Conservation (phyloP, 1,139 yeast species). For the Tardiomyces digboiensis region DNA sequence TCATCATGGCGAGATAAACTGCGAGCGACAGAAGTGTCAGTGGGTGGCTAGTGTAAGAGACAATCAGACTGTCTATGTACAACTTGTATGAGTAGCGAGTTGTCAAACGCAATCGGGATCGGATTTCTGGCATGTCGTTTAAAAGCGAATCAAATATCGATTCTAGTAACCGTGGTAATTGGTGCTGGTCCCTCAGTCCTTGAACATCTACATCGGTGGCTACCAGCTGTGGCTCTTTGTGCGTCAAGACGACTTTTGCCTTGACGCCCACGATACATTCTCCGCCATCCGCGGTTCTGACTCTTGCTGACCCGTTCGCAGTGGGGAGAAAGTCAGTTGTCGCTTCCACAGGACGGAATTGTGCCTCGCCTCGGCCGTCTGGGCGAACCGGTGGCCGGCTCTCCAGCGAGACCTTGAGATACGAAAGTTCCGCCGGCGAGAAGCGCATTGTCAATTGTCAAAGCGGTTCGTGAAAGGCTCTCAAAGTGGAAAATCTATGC, state of each 20-base stretch:
- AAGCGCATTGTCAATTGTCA: constrained; percentile 25
- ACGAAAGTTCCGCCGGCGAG: constrained; percentile 83
- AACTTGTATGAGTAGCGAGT: constrained; percentile 67
- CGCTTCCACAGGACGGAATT: constrained; percentile 81
- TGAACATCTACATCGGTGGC: constrained; percentile 65
- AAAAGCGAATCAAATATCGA: constrained; percentile 29
- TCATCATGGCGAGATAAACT: constrained; percentile 66
- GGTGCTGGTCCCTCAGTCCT: constrained; percentile 27
- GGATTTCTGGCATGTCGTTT: constrained; percentile 32
- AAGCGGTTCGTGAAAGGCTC: neutral
- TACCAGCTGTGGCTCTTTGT: constrained; percentile 30
- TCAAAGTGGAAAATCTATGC: neutral
- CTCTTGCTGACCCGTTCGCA: constrained; percentile 87
- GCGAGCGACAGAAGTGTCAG: constrained; percentile 71
- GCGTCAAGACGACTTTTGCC: constrained; percentile 57
- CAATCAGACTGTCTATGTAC: constrained; percentile 67
- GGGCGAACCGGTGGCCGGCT: constrained; percentile 63
- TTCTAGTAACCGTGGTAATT: constrained; percentile 32
- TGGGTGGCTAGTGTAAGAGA: constrained; percentile 65
- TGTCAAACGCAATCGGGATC: constrained; percentile 48
- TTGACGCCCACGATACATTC: constrained; percentile 90
- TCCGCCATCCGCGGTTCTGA: constrained; percentile 78
- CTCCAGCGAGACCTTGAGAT: constrained; percentile 61
- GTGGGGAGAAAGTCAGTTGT: constrained; percentile 72
- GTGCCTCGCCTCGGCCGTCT: constrained; percentile 65